Evolutionary conservation across 2,329 filamentous ascomycete genomes (phyloP).

Genomic region (Cytospora schulzeri): DNA sequence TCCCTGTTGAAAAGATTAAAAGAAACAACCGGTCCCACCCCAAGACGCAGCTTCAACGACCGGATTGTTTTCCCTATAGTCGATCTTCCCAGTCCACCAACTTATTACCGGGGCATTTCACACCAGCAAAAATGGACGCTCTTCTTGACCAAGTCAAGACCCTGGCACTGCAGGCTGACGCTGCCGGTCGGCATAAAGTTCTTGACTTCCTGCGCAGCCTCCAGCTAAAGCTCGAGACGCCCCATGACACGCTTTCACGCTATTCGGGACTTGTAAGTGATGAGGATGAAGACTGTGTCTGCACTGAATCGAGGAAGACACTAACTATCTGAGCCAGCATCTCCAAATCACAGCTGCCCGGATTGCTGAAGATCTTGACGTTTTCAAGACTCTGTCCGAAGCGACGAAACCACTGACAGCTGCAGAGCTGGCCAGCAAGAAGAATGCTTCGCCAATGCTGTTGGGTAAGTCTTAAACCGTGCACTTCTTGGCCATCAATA

Average conservation of each 20-base stretch:
- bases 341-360: constrained; percentile 5
- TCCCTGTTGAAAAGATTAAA: neutral
- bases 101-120: neutral
- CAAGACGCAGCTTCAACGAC: neutral
- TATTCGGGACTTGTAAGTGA: neutral
- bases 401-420: neutral
- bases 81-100: neutral
- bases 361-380: constrained; percentile 8
- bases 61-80: no score
- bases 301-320: neutral
- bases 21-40: neutral
- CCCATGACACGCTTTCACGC: constrained; percentile 25
- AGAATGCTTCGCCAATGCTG: constrained; percentile 2
- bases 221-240: constrained; percentile 26
- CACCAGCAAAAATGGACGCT: neutral
- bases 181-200: constrained; percentile 3
- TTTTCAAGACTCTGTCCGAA: constrained; percentile 6
- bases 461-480: neutral
- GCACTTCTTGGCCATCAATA: no score
- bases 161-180: neutral
- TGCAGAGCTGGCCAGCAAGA: constrained; percentile 8
- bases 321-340: neutral
- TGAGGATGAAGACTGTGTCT: neutral
- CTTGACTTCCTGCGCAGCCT: constrained; percentile 23
- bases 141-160: constrained; percentile 1